Evolutionary conservation across 768 basidiomycete genomes (phyloP), one percentile per base, ranked within the genome.

Genomic region (Tricholoma matsutake): DNA sequence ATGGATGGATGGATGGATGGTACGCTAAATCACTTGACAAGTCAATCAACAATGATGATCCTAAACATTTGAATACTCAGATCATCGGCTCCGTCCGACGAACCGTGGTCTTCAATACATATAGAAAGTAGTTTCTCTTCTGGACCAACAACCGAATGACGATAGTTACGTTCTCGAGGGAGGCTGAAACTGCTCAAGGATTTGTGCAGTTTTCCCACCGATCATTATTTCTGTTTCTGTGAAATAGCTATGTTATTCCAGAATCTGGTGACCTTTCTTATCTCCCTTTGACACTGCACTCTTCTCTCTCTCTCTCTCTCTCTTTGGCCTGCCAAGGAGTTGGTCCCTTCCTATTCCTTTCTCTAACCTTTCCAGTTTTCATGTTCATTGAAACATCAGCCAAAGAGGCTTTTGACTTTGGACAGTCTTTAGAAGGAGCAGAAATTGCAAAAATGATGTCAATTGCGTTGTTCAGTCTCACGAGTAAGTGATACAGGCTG

Each of bases 381-480:
- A 20, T 6, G 8, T 32, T 31, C 41, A 4, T 35, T 52, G 55
- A 14, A 4, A 14, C 8, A 14, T 34, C 11, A 28, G 14, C 28
- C 7, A 7, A 28, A 56, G 37, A 20, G 35, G 51, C 8, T 16
- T 0, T 31, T 52, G 41, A 37, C 35, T 49, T 56, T 7, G 45
- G 9, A 22, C 57, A 29, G 13, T 67, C 63, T 20, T 59, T 68
- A 49, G 59, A 61, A 55, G 67, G 67, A 61, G 52, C 62, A 5
- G 65, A 66, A 52, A 56, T 60, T 11, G 65, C 65, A 10, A 61
- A 58, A 25, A 62, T 64, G 1, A 16, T 63, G 16, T 65, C 65
- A 20, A 65, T 65, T 55, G 65, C 49, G 47, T 63, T 61, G 29
- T 66, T 68, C 20, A 62, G 63, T 55, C 58, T 68, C 29, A 54